These are phyloP conservation scores for Ogataea polymorpha DNA, from an alignment of 805 yeast species.

Conservation along the genomic window DNA sequence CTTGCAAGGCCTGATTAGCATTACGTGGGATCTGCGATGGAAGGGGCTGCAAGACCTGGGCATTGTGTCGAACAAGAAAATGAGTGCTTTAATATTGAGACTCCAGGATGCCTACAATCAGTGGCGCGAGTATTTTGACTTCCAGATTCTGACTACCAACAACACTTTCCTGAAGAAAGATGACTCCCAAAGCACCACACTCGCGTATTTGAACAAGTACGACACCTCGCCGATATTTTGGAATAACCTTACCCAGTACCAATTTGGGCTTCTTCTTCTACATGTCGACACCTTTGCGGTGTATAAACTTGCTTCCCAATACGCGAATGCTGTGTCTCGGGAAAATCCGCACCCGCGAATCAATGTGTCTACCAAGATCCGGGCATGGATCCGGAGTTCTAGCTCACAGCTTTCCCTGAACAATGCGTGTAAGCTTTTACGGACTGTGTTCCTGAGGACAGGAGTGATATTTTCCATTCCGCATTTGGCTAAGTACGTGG, in stretches of 20 bases:
- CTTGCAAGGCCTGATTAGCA: conserved; percentile 33
- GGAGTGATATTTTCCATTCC: conserved; percentile 24
- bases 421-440: conserved; percentile 30
- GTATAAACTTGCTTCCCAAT: conserved; percentile 7
- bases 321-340: not conserved
- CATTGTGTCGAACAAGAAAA: conserved; percentile 32
- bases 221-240: conserved; percentile 35
- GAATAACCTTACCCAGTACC: conserved; percentile 19
- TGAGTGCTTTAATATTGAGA: conserved; percentile 29
- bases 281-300: conserved; percentile 9
- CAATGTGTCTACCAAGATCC: conserved; percentile 5
- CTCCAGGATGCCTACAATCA: conserved; percentile 33
- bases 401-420: conserved; percentile 13
- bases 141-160: conserved; percentile 26
- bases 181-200: not conserved
- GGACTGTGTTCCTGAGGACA: conserved; percentile 25
- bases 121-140: conserved; percentile 38
- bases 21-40: conserved; percentile 13
- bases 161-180: conserved; percentile 3
- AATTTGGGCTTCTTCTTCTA: conserved; percentile 13
- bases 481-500: conserved; percentile 22
- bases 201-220: conserved; percentile 28
- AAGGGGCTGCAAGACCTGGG: conserved; percentile 33
- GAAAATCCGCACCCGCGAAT: conserved; percentile 2
- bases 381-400: conserved; percentile 11